Evolutionary conservation across 257 asterid species (phyloP), one percentile per base, ranked within the genome.

Genomic region (Solanum chmielewskii): DNA sequence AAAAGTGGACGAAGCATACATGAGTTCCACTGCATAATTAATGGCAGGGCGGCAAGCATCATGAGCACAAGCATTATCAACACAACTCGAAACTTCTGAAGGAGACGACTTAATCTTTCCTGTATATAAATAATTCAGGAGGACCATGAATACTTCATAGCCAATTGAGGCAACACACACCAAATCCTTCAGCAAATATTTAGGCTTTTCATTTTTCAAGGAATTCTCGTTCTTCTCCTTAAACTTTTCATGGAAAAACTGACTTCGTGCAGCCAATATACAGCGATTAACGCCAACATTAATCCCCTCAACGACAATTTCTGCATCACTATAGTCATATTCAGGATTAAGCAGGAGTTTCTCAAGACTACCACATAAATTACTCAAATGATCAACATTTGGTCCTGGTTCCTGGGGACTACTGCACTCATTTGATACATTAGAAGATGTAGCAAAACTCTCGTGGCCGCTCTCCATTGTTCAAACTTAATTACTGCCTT

Each of bases 21-120:
- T 95, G 93, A 96, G 94, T 66, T 94, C 97, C 88, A 93, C 98
- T 3, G 96, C 95, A 66, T 90, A 96, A 76, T 73, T 89, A 78
- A 96, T 94, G 37, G 99, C 96, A 5, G 99, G 98, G 23, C 96
- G 96, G 69, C 99, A 96, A 7, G 97, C 98, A 75, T 92, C 95
- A 77, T 96, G 99, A 52, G 90, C 90, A 70, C 99, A 96, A 27
- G 95, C 89, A 31, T 90, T 92, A 83, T 96, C 99, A 29, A 96
- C 95, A 86, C 99, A 96, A 25, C 94, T 94, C 2, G 97, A 93
- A 86, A 95, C 97, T 91, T 95, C 96, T 0, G 92, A 87, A 6
- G 96, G 96, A 86, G 95, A 86, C 0, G 93, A 85, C 94, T 86
- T 91, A 62, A 94, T 89, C 91, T 92, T 96, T 76, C 98, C 99